These are phyloP conservation scores for Ascosphaera pollenicola DNA, from an alignment of 2,329 filamentous ascomycete genomes.

Conservation along the genomic window DNA sequence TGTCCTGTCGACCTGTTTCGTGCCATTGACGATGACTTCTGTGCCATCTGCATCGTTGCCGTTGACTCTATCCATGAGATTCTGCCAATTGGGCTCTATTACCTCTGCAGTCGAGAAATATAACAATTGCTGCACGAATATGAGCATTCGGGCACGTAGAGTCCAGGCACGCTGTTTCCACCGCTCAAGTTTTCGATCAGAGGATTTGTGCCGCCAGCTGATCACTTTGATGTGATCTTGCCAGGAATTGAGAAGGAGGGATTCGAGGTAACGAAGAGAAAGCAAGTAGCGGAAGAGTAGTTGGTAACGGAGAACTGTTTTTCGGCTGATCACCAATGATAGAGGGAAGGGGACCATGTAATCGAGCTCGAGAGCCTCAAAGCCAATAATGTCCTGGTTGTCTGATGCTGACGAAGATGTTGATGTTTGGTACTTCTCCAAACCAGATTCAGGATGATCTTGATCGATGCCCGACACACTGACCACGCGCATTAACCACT, in stretches of 20 bases:
- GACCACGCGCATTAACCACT: slow-evolving; percentile 87
- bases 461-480: slow-evolving; percentile 92
- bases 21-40: slow-evolving; percentile 16
- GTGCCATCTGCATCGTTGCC: slow-evolving; percentile 25
- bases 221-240: slow-evolving; percentile 63
- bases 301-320: slow-evolving; percentile 93
- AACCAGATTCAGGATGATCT: slow-evolving; percentile 37
- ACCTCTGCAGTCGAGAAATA: slow-evolving; percentile 97
- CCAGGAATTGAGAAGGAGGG: slow-evolving; percentile 70
- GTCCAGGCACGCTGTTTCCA: slow-evolving; percentile 94
- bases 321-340: slow-evolving; percentile 83
- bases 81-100: slow-evolving; percentile 93
- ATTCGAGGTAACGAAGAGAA: slow-evolving; percentile 73
- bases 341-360: slow-evolving; percentile 89
- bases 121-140: slow-evolving; percentile 87
- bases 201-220: slow-evolving; percentile 64
- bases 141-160: slow-evolving; percentile 76
- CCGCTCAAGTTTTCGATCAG: slow-evolving; percentile 51
- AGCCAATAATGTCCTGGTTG: slow-evolving; percentile 68
- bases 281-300: slow-evolving; percentile 86
- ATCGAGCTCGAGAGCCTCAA: slow-evolving; percentile 82
- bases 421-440: slow-evolving; percentile 53
- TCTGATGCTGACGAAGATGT: slow-evolving; percentile 43
- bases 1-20: slow-evolving; percentile 41
- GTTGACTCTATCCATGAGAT: slow-evolving; percentile 69